These are phyloP conservation scores for Silene noctiflora DNA, from an alignment of 179 eudicot genomes.

Conservation along the genomic window DNA sequence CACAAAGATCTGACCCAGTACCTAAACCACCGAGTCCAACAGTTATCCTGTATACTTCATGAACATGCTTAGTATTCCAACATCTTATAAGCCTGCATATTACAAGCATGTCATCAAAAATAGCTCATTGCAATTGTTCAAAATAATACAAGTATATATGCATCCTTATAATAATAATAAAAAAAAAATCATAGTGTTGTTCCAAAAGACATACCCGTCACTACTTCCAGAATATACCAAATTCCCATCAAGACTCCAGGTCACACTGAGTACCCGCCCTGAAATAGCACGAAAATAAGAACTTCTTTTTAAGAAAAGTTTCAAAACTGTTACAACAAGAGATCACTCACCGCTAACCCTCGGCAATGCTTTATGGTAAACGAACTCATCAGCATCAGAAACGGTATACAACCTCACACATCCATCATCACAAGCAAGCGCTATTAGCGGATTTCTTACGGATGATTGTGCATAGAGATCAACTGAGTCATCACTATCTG, in stretches of 20 bases:
- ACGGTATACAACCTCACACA: slow-evolving; percentile 66
- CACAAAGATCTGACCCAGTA: slow-evolving; percentile 67
- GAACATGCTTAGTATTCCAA: slow-evolving; percentile 63
- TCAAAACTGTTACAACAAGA: slow-evolving; percentile 18
- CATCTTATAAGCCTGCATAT: slow-evolving; percentile 77
- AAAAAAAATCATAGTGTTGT: background rate
- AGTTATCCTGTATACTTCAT: slow-evolving; percentile 79
- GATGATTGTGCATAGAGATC: slow-evolving; percentile 42
- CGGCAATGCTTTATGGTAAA: slow-evolving; percentile 58
- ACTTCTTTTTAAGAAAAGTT: background rate
- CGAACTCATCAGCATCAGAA: slow-evolving; percentile 49
- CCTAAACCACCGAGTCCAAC: slow-evolving; percentile 92
- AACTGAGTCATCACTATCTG: slow-evolving; percentile 43
- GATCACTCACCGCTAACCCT: slow-evolving; percentile 92
- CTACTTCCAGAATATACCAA: slow-evolving; percentile 85
- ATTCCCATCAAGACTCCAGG: slow-evolving; percentile 80
- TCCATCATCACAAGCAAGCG: slow-evolving; percentile 97
- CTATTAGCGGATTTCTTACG: slow-evolving; percentile 40
- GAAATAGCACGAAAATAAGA: slow-evolving; percentile 8
- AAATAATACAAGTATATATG: background rate
- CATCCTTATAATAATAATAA: background rate
- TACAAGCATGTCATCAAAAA: slow-evolving; percentile 4
- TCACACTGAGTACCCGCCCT: slow-evolving; percentile 65
- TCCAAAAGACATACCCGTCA: slow-evolving; percentile 66
- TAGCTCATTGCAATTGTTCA: background rate